Percentiles rank a stretch among this genome's conserved stretches.
Evolutionary conservation across 2,329 filamentous ascomycete genomes (phyloP).

Genomic region (Nemania serpens): DNA sequence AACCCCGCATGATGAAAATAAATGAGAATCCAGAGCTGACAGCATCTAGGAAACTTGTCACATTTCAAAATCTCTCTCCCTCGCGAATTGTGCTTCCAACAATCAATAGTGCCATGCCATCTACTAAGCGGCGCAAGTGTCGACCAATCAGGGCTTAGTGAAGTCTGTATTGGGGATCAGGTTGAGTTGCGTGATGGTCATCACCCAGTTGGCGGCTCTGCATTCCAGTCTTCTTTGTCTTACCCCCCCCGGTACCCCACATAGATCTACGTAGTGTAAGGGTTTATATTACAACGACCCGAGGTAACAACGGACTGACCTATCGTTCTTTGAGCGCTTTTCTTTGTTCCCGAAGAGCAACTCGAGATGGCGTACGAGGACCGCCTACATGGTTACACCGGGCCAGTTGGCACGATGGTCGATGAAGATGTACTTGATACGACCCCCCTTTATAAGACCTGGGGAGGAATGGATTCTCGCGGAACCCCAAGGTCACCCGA

Average conservation of each 20-base stretch:
- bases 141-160: constrained; percentile 11
- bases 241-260: constrained; percentile 22
- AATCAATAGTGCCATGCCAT: neutral
- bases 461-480: constrained; percentile 37
- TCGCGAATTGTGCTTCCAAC: neutral
- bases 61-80: neutral
- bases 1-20: neutral
- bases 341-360: constrained; percentile 34
- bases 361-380: constrained; percentile 26
- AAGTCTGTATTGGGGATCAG: constrained; percentile 21
- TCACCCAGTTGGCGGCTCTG: constrained; percentile 32
- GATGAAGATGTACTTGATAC: constrained; percentile 26
- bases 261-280: constrained; percentile 19
- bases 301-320: constrained; percentile 32
- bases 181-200: constrained; percentile 8
- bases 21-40: neutral
- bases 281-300: constrained; percentile 32
- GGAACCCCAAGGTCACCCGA: constrained; percentile 30
- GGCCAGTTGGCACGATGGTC: constrained; percentile 17
- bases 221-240: constrained; percentile 40
- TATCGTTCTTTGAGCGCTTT: constrained; percentile 36
- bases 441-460: constrained; percentile 37
- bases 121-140: neutral
- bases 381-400: constrained; percentile 27
- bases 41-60: constrained; percentile 10